Evolutionary conservation across 768 basidiomycete genomes (phyloP).

Genomic region (Polyporus arcularius): DNA sequence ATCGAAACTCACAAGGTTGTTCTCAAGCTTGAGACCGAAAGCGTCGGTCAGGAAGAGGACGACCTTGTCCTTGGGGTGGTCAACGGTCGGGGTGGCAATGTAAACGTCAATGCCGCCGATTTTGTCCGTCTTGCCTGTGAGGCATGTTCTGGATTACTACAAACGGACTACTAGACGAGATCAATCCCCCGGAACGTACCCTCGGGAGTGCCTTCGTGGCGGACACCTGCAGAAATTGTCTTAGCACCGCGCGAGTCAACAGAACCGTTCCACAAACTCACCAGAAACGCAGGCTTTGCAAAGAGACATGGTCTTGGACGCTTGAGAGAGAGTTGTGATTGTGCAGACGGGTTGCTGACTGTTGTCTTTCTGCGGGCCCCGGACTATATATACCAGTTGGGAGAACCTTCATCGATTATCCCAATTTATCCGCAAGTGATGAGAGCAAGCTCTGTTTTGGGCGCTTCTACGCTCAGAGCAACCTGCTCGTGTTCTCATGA

Average conservation of each 20-base stretch:
- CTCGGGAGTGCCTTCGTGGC: slow-evolving; percentile 37
- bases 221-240: slow-evolving; percentile 29
- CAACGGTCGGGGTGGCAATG: slow-evolving; percentile 40
- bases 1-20: slow-evolving; percentile 27
- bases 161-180: too few species aligned
- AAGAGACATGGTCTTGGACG: slow-evolving; percentile 43
- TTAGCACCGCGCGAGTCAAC: neutral
- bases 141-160: neutral
- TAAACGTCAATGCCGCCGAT: slow-evolving; percentile 43
- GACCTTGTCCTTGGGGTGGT: slow-evolving; percentile 40
- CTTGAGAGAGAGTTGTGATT: neutral
- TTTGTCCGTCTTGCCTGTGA: slow-evolving; percentile 33
- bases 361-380: neutral
- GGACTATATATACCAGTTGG: slow-evolving; percentile 10
- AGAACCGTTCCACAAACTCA: slow-evolving; percentile 20
- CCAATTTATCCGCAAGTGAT: neutral
- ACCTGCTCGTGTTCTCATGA: too few species aligned
- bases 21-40: slow-evolving; percentile 30
- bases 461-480: too few species aligned
- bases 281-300: slow-evolving; percentile 60
- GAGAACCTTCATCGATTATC: neutral
- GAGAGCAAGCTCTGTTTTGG: neutral
- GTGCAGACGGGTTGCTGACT: neutral
- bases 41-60: slow-evolving; percentile 41
- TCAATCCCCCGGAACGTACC: slow-evolving; percentile 25